These are phyloP conservation scores for Penicillium crystallinum DNA, from an alignment of 495 filamentous ascomycete genomes.

Conservation along the genomic window DNA sequence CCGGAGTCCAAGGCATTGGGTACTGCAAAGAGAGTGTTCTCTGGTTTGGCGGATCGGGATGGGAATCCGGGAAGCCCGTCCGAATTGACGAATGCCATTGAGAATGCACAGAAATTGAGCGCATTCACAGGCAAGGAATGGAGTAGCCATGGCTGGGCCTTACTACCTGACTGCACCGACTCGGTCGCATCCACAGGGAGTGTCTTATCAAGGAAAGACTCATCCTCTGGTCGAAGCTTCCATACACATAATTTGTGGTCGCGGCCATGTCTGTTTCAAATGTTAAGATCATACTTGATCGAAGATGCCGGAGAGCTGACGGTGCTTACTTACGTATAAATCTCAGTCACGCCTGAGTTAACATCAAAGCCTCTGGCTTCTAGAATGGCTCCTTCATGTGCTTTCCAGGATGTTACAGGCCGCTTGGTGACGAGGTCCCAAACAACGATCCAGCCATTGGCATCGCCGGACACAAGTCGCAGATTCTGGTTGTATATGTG, in stretches of 20 bases:
- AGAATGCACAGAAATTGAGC: conserved; percentile 92
- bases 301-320: not conserved
- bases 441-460: conserved; percentile 80
- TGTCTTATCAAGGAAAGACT: conserved; percentile 52
- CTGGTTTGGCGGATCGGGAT: not conserved
- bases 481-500: conserved; percentile 67
- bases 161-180: conserved; percentile 11
- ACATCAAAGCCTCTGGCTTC: conserved; percentile 56
- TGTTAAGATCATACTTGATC: not conserved
- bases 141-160: conserved; percentile 73
- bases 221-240: conserved; percentile 60
- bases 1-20: conserved; percentile 74
- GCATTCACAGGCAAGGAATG: conserved; percentile 83
- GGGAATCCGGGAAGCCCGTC: not conserved
- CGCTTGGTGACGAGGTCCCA: conserved; percentile 84
- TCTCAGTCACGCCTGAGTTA: conserved; percentile 48
- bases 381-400: conserved; percentile 74
- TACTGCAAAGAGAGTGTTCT: conserved; percentile 60
- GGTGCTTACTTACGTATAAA: conserved; percentile 59
- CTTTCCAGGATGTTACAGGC: conserved; percentile 79
- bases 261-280: conserved; percentile 66
- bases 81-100: conserved; percentile 36
- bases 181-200: conserved; percentile 61
- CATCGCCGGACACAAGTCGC: conserved; percentile 80
- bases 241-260: conserved; percentile 86